A percentile compares a stretch with the other conserved stretches of the same genome.
Evolutionary conservation across 257 asterid species (phyloP).

Genomic region (Apocynum venetum): DNA sequence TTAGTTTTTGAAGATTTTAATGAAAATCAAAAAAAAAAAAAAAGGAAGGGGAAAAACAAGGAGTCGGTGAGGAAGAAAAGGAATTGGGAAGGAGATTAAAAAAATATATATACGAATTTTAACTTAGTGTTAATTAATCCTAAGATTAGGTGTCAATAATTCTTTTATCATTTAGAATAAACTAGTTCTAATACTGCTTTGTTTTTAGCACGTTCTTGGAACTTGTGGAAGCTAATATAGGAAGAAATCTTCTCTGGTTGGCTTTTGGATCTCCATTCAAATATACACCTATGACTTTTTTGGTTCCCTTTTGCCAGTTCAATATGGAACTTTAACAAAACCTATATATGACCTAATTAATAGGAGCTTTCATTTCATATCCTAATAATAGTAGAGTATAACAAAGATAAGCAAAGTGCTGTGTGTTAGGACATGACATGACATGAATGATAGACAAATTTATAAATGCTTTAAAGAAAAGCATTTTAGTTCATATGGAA

Average conservation of each 20-base stretch:
- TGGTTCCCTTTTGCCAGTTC: neutral
- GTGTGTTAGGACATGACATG: neutral
- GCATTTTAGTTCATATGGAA: neutral
- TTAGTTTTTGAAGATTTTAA: too few relatives aligned
- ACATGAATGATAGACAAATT: too few relatives aligned
- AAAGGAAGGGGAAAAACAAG: too few relatives aligned
- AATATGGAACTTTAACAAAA: neutral
- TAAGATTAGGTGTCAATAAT: too few relatives aligned
- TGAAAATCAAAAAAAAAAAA: too few relatives aligned
- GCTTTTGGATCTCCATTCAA: neutral
- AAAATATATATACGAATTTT: too few relatives aligned
- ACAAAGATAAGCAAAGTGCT: neutral
- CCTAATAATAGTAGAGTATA: neutral
- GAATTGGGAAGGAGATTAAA: too few relatives aligned
- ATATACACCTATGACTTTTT: neutral
- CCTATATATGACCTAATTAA: neutral
- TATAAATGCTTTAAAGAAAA: neutral
- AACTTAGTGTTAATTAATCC: too few relatives aligned
- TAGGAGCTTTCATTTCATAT: neutral
- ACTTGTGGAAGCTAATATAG: neutral
- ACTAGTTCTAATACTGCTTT: too few relatives aligned
- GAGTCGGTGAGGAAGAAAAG: too few relatives aligned
- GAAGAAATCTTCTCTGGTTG: neutral
- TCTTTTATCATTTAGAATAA: too few relatives aligned
- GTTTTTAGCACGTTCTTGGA: too few relatives aligned